phyloP scores from a whole-genome alignment of 306 rosid genomes.

The Urtica urens region DNA sequence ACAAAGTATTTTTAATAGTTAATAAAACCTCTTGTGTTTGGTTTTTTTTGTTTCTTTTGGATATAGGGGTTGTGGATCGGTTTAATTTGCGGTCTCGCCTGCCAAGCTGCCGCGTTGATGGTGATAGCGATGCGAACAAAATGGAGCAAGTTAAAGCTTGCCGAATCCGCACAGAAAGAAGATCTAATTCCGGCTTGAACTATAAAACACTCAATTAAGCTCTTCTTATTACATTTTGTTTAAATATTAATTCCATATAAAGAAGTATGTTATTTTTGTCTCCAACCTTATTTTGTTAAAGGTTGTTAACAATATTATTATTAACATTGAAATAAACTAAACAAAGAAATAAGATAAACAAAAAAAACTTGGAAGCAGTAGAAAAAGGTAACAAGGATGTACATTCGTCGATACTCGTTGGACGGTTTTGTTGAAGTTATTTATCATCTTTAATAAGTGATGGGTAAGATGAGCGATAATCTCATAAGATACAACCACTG shows the following conservation, averaged over 20 bases:
- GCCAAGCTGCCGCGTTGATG: conserved; percentile 41
- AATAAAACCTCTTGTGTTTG: neutral
- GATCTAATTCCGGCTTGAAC: conserved; percentile 4
- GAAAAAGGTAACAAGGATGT: no score
- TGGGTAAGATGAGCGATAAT: no score
- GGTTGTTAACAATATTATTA: no score
- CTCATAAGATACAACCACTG: no score
- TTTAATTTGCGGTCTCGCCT: conserved; percentile 47
- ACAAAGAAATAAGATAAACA: no score
- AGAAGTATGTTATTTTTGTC: no score
- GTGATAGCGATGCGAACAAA: conserved; percentile 22
- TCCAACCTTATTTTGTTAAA: no score
- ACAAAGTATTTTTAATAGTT: neutral
- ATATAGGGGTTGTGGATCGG: conserved; percentile 84
- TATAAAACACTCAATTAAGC: neutral
- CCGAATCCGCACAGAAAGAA: conserved; percentile 8
- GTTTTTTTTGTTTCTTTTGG: neutral
- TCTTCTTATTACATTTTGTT: neutral
- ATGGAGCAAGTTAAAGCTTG: conserved; percentile 32
- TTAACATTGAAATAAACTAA: no score
- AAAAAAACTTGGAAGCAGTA: no score
- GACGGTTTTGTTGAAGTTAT: no score
- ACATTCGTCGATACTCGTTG: no score
- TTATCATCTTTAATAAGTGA: no score
- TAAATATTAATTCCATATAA: neutral